Percentiles rank a stretch among this genome's conserved stretches.
phyloP scores from a whole-genome alignment of 306 rosid genomes.

The Dalbergia cochinchinensis region DNA sequence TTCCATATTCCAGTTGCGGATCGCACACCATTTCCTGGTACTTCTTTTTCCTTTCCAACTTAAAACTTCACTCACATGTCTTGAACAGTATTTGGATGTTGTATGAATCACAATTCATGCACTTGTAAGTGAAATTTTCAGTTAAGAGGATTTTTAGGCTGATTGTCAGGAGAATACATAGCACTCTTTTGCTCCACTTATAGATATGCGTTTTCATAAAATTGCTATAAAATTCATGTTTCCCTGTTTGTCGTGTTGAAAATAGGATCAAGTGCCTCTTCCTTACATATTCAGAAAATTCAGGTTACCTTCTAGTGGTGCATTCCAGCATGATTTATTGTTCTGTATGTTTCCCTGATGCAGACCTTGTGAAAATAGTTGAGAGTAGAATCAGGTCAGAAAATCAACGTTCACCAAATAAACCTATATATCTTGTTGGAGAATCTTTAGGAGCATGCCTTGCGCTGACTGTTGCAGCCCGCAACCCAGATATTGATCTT shows the following conservation, averaged over 20 bases:
- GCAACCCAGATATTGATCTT: slow-evolving; percentile 80
- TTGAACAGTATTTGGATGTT: too few relatives aligned
- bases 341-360: slow-evolving; percentile 28
- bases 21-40: slow-evolving; percentile 80
- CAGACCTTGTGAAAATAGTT: slow-evolving; percentile 83
- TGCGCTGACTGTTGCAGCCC: slow-evolving; percentile 86
- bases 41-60: not conserved
- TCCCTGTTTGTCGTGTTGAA: slow-evolving; percentile 28
- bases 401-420: slow-evolving; percentile 61
- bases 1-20: slow-evolving; percentile 87
- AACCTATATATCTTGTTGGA: slow-evolving; percentile 89
- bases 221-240: slow-evolving; percentile 1
- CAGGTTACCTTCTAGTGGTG: not conserved
- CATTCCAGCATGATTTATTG: slow-evolving; percentile 25
- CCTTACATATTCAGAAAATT: not conserved
- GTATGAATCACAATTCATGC: too few relatives aligned
- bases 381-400: slow-evolving; percentile 67
- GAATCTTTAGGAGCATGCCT: slow-evolving; percentile 92
- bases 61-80: too few relatives aligned
- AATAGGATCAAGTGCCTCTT: slow-evolving; percentile 2
- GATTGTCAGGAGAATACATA: too few relatives aligned
- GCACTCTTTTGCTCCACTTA: not conserved
- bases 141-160: too few relatives aligned
- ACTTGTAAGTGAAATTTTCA: too few relatives aligned
- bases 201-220: slow-evolving; percentile 4